Base-by-base conservation (phyloP, 768 basidiomycete species). In the Coprinopsis sp. region DNA sequence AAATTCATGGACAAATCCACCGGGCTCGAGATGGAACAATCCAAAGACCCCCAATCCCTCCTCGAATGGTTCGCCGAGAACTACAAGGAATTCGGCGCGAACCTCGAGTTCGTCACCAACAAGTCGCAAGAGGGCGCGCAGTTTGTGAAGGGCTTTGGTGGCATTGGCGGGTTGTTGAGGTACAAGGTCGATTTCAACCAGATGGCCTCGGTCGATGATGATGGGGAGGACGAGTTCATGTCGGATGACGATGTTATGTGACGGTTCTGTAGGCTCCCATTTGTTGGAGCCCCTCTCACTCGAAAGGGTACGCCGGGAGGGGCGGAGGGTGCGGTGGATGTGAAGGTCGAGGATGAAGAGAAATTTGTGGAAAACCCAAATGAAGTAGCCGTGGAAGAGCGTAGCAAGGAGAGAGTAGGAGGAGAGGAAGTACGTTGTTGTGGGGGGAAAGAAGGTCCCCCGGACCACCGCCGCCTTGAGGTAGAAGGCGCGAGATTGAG, bases 1-100 rank as follows among this genome's bases (percentile, higher is more conserved):
- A 94, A 88, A 73, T 98, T 98, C 70, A 64, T 82, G 5, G 96
- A 99, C 77, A 94, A 95, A 67, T 88, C 89, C 3, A 99, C 94
- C 13, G 86, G 89, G 2, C 62, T 83, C 30, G 96, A 99, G 74
- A 99, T 99, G 96, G 96, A 99, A 63, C 85, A 88, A 64, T 67
- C 68, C 7, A 58, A 57, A 2, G 96, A 99, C 54, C 84, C 96
- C 1, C 79, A 88, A 59, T 74, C 88, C 40, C 78, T 98, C 8
- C 81, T 99, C 50, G 96, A 99, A 65, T 98, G 96, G 96, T 92
- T 98, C 64, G 86, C 96, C 36, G 96, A 98, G 64, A 92, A 94
- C 63, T 99, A 98, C 76, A 93, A 91, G 65, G 91, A 95, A 33
- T 98, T 97, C 61, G 96, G 95, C 51, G 91, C 95, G 41, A 84